Base-by-base conservation (phyloP, 495 filamentous ascomycete genomes). In the Pseudevernia furfuracea region DNA sequence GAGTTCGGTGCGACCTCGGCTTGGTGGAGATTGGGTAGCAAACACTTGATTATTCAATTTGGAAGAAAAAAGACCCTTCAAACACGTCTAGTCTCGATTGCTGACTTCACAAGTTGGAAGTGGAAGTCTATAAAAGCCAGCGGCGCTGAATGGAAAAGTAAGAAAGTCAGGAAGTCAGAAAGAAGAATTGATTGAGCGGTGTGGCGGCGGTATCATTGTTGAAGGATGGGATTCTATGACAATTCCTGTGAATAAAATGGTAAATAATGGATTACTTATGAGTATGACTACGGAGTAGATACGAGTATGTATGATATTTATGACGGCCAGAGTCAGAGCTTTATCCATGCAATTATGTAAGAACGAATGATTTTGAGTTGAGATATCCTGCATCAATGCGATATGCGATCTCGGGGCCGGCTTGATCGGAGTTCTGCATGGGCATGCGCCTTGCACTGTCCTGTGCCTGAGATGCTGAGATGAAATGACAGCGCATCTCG, bases 351-450 rank as follows among this genome's bases (percentile, higher is more conserved):
- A 21, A 55, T 55, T 34, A 34, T 55, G 52, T 55, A 55, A 55
- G 17, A 55, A 30, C 52, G 52, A 55, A 34, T 55, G 3, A 17
- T 34, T 55, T 55, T 7, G 15, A 9, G 1, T 34, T 11, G 17
- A 21, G 12, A 34, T 55, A 55, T 34, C 52, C 21, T 44, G 41
- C 41, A 44, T 55, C 52, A 34, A 55, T 3, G 52, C 52, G 52
- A 55, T 55, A 55, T 55, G 52, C 52, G 52, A 55, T 55, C 52
- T 55, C 8, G 21, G 28, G 28, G 30, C 52, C 52, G 52, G 30
- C 30, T 9, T 55, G 1, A 55, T 55, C 52, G 6, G 15, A 34
- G 11, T 55, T 52, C 12, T 23, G n/a, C 3, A 52, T 30, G 49
- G 12, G 9, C 25, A 7, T 48, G 19, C 0, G 44, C 2, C 23